Percentiles rank a stretch among this genome's conserved stretches.
phyloP scores from a whole-genome alignment of 164 flowering plant genomes.

The Piper longum region DNA sequence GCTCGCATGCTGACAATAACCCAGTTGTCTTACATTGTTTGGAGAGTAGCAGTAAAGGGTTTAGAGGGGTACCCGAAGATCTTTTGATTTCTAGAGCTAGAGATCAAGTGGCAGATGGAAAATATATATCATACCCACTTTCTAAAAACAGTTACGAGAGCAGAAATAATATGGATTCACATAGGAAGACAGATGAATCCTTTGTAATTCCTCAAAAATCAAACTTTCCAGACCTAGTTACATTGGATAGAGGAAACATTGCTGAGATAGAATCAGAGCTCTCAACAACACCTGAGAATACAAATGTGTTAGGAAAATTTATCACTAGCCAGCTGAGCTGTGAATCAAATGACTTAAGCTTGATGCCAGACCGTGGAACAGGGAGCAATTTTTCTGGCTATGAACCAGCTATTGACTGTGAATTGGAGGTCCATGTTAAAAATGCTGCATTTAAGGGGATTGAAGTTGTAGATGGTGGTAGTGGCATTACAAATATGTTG shows the following conservation, averaged over 20 bases:
- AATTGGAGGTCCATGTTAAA: slow-evolving; percentile 33
- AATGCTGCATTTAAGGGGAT: slow-evolving; percentile 10
- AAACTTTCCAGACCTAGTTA: slow-evolving; percentile 26
- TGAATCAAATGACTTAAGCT: slow-evolving; percentile 66
- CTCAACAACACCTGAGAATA: slow-evolving; percentile 27
- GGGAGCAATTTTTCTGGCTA: slow-evolving; percentile 36
- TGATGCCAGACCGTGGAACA: slow-evolving; percentile 66
- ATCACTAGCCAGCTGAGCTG: slow-evolving; percentile 27
- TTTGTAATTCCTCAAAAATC: slow-evolving; percentile 59
- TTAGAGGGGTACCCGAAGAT: slow-evolving; percentile 31
- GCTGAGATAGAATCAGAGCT: slow-evolving; percentile 57
- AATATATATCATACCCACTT: slow-evolving; percentile 32
- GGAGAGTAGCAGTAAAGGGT: slow-evolving; percentile 29
- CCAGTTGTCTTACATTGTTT: slow-evolving; percentile 22
- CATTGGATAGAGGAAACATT: slow-evolving; percentile 23
- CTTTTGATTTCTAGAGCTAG: slow-evolving; percentile 36
- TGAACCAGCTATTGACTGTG: slow-evolving; percentile 79
- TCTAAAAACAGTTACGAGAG: slow-evolving; percentile 27
- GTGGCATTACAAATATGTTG: slow-evolving; percentile 22
- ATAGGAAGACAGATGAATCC: slow-evolving; percentile 53
- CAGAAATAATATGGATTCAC: slow-evolving; percentile 19
- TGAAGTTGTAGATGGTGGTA: slow-evolving; percentile 16
- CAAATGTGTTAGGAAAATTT: slow-evolving; percentile 13
- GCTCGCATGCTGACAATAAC: slow-evolving; percentile 15
- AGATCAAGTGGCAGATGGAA: slow-evolving; percentile 15